phyloP scores from a whole-genome alignment of 2,329 filamentous ascomycete genomes.

The Aspergillus persii region DNA sequence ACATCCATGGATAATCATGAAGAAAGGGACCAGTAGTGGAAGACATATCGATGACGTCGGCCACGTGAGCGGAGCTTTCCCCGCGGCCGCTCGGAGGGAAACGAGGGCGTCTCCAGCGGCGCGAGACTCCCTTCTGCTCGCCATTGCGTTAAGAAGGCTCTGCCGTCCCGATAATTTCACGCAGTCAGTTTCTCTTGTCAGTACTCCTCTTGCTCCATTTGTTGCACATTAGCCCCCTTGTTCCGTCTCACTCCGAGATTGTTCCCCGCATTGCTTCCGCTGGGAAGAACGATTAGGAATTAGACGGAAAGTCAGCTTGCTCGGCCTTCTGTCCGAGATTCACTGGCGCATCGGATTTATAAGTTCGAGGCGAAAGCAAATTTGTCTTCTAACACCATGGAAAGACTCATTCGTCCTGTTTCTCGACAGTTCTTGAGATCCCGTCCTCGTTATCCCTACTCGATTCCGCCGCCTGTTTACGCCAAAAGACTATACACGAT shows the following conservation, averaged over 20 bases:
- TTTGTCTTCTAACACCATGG: conserved; percentile 25
- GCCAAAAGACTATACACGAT: conserved; percentile 42
- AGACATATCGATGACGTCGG: conserved; percentile 9
- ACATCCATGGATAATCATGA: too few species aligned
- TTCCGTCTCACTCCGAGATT: background rate
- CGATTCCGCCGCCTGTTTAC: conserved; percentile 30
- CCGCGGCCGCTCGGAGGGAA: conserved; percentile 1
- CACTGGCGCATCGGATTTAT: conserved; percentile 6
- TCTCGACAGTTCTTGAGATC: conserved; percentile 37
- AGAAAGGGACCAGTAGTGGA: background rate
- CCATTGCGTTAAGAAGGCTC: background rate
- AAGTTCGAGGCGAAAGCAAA: background rate
- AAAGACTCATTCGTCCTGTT: conserved; percentile 35
- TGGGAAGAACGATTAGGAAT: background rate
- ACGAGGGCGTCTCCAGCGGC: background rate
- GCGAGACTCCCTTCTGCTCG: background rate
- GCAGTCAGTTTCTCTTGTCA: background rate
- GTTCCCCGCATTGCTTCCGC: background rate
- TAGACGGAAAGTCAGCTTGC: background rate
- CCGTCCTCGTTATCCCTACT: conserved; percentile 35
- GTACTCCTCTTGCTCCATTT: background rate
- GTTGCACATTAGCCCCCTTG: background rate
- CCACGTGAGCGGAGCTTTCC: conserved; percentile 19
- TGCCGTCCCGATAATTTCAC: background rate
- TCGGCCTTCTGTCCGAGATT: background rate